Conservation (phyloP, 1,284 basidiomycete species). For the Marasmius oreades region DNA sequence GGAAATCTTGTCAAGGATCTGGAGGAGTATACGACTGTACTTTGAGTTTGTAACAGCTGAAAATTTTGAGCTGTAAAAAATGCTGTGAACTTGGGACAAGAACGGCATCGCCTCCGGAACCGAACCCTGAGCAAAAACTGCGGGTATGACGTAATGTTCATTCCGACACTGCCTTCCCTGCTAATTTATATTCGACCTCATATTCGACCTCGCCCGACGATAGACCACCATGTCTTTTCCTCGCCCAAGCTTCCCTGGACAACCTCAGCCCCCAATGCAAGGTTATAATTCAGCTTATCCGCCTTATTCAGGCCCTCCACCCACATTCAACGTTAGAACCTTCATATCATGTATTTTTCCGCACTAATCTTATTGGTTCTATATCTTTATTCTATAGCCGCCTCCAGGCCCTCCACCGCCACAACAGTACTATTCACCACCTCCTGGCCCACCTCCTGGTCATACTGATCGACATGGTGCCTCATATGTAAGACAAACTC, state of each 20-base stretch:
- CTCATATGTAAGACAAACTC: slow-evolving; percentile 9
- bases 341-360: background rate
- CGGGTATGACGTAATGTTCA: background rate
- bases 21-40: slow-evolving; percentile 2
- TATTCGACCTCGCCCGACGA: background rate
- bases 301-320: slow-evolving; percentile 17
- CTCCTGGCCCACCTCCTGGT: slow-evolving; percentile 15
- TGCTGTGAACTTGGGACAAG: no score
- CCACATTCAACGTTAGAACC: background rate
- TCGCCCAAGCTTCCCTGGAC: background rate
- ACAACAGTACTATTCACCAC: slow-evolving; percentile 13
- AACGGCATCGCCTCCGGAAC: no score
- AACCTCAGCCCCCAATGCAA: background rate
- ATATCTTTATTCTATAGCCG: background rate
- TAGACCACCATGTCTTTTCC: background rate
- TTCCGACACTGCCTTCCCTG: background rate
- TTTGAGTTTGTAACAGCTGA: no score
- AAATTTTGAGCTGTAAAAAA: no score
- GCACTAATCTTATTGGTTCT: background rate
- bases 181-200: background rate
- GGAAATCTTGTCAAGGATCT: slow-evolving; percentile 1
- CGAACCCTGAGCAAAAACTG: no score
- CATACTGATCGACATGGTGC: slow-evolving; percentile 10
- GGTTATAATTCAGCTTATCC: slow-evolving; percentile 2
- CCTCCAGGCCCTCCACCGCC: slow-evolving; percentile 1